Conservation (phyloP, 2,329 filamentous ascomycete species). For the Ophiostoma novo-ulmi region DNA sequence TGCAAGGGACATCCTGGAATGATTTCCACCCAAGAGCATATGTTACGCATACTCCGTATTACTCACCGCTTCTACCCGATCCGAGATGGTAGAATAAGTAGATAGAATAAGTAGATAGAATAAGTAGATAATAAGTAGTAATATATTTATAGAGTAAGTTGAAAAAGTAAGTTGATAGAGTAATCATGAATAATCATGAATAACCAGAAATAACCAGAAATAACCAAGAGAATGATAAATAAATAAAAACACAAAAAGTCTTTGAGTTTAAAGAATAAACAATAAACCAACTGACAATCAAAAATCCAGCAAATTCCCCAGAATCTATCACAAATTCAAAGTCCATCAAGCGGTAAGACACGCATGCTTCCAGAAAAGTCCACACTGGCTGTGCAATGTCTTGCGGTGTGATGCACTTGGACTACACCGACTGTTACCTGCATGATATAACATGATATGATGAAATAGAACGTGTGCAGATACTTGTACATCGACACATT, state of each 20-base stretch:
- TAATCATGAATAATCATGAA: no score
- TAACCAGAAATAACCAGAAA: no score
- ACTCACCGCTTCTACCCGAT: not conserved
- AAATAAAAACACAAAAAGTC: not conserved
- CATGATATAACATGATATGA: not conserved
- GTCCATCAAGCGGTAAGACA: constrained; percentile 9
- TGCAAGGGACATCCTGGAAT: not conserved
- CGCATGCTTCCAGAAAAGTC: constrained; percentile 15
- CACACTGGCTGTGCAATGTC: not conserved
- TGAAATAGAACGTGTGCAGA: not conserved
- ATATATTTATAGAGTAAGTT: no score
- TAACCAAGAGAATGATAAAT: no score
- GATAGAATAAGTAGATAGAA: not conserved
- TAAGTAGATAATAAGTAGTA: not conserved
- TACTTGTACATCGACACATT: not conserved
- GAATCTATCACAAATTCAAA: no score
- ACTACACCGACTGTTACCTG: constrained; percentile 5
- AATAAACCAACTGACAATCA: not conserved
- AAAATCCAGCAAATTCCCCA: not conserved
- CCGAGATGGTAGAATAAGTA: not conserved
- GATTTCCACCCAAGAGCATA: not conserved
- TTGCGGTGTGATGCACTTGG: constrained; percentile 11
- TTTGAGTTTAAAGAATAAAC: not conserved
- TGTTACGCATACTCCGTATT: not conserved
- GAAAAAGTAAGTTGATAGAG: no score